A percentile compares a stretch with the other conserved stretches of the same genome.
These are phyloP conservation scores for Ambrosia hybrid DNA, from an alignment of 140 eudicot genomes.

Conservation along the genomic window DNA sequence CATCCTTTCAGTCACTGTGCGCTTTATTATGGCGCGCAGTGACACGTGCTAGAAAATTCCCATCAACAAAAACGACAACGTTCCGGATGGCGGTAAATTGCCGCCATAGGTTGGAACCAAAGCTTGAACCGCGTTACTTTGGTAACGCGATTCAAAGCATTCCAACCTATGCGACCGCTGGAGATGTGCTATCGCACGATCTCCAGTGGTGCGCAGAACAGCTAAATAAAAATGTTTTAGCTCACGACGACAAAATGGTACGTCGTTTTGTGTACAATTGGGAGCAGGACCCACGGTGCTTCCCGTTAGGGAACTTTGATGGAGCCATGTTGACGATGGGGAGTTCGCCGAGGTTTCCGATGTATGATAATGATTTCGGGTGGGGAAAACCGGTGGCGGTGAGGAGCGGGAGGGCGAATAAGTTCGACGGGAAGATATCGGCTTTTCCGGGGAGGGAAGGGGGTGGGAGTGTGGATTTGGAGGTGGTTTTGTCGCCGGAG, in stretches of 20 bases:
- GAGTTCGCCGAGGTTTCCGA: conserved; percentile 90
- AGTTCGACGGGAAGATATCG: conserved; percentile 89
- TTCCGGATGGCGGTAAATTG: conserved; percentile 95
- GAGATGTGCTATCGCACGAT: conserved; percentile 64
- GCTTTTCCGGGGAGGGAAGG: conserved; percentile 87
- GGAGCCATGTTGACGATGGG: conserved; percentile 94
- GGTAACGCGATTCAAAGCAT: conserved; percentile 95
- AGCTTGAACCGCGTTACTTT: conserved; percentile 65
- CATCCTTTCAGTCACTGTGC: conserved; percentile 78
- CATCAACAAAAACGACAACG: conserved; percentile 64
- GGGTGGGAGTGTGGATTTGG: conserved; percentile 78
- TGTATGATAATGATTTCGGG: conserved; percentile 88
- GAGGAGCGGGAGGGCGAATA: conserved; percentile 83
- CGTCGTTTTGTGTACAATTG: conserved; percentile 55
- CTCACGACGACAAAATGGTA: conserved; percentile 60
- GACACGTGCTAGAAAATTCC: conserved; percentile 85
- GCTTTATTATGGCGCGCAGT: conserved; percentile 87
- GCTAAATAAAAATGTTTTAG: conserved; percentile 59
- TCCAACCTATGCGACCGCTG: conserved; percentile 71
- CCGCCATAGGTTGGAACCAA: conserved; percentile 89
- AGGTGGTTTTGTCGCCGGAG: conserved; percentile 77
- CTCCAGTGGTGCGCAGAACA: conserved; percentile 87
- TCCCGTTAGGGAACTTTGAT: conserved; percentile 86
- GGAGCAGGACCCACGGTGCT: conserved; percentile 79
- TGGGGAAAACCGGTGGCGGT: conserved; percentile 84